A percentile compares a stretch with the other conserved stretches of the same genome.
phyloP scores from a whole-genome alignment of 768 basidiomycete species.

The Rhizopogon vulgaris region DNA sequence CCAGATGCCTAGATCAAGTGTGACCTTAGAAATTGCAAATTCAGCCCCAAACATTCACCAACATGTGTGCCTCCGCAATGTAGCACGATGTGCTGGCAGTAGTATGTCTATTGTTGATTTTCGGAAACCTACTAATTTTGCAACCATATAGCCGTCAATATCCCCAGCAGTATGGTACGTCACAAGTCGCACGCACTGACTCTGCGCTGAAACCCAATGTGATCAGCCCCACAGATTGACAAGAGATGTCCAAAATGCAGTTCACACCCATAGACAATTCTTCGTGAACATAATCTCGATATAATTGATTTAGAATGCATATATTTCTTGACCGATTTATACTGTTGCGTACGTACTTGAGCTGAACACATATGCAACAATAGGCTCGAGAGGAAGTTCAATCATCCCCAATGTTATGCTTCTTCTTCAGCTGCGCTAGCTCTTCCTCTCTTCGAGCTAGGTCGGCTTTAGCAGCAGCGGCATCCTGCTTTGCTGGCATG shows the following conservation, averaged over 20 bases:
- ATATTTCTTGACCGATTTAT: slow-evolving; percentile 1
- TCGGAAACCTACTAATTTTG: slow-evolving; percentile 7
- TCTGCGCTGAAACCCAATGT: slow-evolving; percentile 2
- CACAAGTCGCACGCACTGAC: background rate
- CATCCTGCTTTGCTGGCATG: slow-evolving; percentile 96
- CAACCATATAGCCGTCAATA: slow-evolving; percentile 42
- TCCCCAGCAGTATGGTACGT: slow-evolving; percentile 59
- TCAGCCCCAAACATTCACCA: slow-evolving; percentile 50
- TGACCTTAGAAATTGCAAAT: slow-evolving; percentile 52
- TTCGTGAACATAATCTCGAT: background rate
- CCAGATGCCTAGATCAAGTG: slow-evolving; percentile 50
- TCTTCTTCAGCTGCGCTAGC: slow-evolving; percentile 77
- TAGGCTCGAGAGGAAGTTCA: slow-evolving; percentile 26
- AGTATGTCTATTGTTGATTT: slow-evolving; percentile 36
- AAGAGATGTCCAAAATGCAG: slow-evolving; percentile 50
- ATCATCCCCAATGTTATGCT: slow-evolving; percentile 78
- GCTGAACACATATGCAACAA: slow-evolving; percentile 7
- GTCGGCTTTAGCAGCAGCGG: slow-evolving; percentile 89
- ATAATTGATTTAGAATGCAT: slow-evolving; percentile 8
- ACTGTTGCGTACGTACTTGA: background rate
- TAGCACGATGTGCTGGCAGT: slow-evolving; percentile 60
- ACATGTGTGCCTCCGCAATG: slow-evolving; percentile 48
- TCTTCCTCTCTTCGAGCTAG: slow-evolving; percentile 89
- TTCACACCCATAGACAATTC: slow-evolving; percentile 5
- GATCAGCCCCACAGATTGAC: slow-evolving; percentile 53